Percentiles rank a stretch among this genome's conserved stretches.
These are phyloP conservation scores for Neonectria sp. DNA, from an alignment of 2,329 filamentous ascomycete genomes.

Conservation along the genomic window DNA sequence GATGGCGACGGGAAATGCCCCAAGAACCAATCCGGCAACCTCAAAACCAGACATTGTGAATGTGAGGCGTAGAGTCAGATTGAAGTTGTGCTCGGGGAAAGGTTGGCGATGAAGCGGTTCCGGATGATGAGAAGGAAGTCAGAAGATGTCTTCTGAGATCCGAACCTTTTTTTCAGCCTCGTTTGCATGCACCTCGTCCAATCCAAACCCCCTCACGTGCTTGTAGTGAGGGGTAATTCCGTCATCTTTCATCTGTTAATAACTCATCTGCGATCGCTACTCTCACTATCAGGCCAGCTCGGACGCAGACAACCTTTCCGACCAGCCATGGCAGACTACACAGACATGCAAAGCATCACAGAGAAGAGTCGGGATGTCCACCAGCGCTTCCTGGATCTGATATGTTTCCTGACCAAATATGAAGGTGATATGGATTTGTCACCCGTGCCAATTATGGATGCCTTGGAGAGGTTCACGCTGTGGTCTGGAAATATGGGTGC, in stretches of 20 bases:
- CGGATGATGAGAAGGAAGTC: not conserved
- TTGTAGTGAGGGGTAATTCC: not conserved
- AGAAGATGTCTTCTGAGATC: not conserved
- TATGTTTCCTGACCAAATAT: not conserved
- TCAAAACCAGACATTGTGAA: constrained; percentile 35
- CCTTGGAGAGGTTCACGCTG: constrained; percentile 19
- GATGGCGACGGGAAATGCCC: constrained; percentile 32
- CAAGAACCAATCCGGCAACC: constrained; percentile 34
- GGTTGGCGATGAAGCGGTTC: not conserved
- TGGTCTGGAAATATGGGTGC: constrained; percentile 33
- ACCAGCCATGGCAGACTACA: not conserved
- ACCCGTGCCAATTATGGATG: constrained; percentile 11
- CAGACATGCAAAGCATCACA: not conserved
- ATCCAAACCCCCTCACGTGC: not conserved
- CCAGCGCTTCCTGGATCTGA: not conserved
- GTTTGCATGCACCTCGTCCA: not conserved
- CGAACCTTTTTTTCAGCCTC: not conserved
- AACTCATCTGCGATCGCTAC: not conserved
- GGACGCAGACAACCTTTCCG: not conserved
- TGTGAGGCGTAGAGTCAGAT: too few relatives aligned
- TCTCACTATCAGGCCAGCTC: not conserved
- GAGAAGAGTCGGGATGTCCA: not conserved
- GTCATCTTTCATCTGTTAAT: not conserved
- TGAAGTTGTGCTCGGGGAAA: not conserved
- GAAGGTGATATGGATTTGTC: not conserved